These are phyloP conservation scores for Fusarium virguliforme DNA, from an alignment of 2,329 filamentous ascomycete genomes.

Conservation along the genomic window DNA sequence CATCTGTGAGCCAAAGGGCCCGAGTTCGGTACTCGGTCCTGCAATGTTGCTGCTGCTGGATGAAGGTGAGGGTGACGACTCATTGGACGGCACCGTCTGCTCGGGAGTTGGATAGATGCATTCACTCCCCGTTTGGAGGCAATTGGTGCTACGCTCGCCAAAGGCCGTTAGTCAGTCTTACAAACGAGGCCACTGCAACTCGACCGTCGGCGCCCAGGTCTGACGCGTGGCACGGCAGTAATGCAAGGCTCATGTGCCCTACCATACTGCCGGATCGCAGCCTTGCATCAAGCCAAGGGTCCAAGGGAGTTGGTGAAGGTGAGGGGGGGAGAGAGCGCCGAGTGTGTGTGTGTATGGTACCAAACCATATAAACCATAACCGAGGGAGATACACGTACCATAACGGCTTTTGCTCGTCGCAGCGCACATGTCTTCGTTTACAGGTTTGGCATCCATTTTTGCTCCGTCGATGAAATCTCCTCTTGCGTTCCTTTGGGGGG, in stretches of 20 bases:
- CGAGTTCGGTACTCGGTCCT: conserved; percentile 18
- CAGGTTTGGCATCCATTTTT: conserved; percentile 57
- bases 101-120: conserved; percentile 57
- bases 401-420: conserved; percentile 63
- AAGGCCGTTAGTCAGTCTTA: conserved; percentile 43
- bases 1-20: conserved; percentile 36
- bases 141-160: conserved; percentile 59
- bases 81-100: conserved; percentile 48
- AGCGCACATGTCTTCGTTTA: conserved; percentile 63
- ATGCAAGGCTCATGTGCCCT: conserved; percentile 47
- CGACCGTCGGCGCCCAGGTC: conserved; percentile 22
- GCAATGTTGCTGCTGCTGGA: conserved; percentile 34
- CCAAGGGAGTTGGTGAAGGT: conserved; percentile 17
- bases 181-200: conserved; percentile 19
- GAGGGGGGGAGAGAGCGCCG: conserved; percentile 32
- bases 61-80: conserved; percentile 42
- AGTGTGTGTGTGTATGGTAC: conserved; percentile 21
- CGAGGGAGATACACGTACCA: conserved; percentile 57
- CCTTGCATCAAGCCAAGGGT: conserved; percentile 44
- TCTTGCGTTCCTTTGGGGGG: conserved; percentile 57
- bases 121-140: conserved; percentile 62
- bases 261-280: conserved; percentile 31
- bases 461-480: conserved; percentile 58
- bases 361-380: not conserved
- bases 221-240: conserved; percentile 24